Conservation (phyloP, 768 basidiomycete species). For the Suillus decipiens region DNA sequence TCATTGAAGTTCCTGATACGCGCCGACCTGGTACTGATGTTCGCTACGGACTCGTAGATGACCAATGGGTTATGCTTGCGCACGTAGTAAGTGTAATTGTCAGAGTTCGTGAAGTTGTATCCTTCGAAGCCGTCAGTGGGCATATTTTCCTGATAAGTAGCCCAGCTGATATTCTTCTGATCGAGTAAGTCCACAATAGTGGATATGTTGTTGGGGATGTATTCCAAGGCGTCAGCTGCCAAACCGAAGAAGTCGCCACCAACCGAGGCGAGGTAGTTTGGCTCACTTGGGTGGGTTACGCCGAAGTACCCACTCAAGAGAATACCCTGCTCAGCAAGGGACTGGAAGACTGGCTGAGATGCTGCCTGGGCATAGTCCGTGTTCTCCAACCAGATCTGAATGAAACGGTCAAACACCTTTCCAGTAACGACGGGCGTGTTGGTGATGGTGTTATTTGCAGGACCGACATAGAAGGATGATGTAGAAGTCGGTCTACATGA, state of each 20-base stretch:
- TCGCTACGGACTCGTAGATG: constrained; percentile 52
- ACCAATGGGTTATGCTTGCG: constrained; percentile 60
- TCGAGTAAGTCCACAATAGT: constrained; percentile 64
- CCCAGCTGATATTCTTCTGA: constrained; percentile 57
- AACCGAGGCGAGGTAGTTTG: constrained; percentile 52
- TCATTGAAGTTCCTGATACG: constrained; percentile 63
- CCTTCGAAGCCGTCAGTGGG: constrained; percentile 49
- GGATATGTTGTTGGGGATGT: constrained; percentile 49
- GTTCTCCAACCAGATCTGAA: constrained; percentile 65
- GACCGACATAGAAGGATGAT: constrained; percentile 44
- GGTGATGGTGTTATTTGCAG: constrained; percentile 44
- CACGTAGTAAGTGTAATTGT: constrained; percentile 50
- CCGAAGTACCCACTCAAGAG: constrained; percentile 46
- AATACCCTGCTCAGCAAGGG: constrained; percentile 52
- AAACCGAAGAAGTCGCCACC: constrained; percentile 59
- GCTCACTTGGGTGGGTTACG: constrained; percentile 61
- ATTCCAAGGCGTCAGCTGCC: constrained; percentile 37
- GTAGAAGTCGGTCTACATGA: constrained; percentile 27
- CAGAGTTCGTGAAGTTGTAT: constrained; percentile 34
- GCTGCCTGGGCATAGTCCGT: constrained; percentile 47
- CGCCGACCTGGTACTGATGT: constrained; percentile 39
- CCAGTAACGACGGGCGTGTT: constrained; percentile 42
- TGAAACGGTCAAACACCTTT: constrained; percentile 48
- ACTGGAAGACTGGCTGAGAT: constrained; percentile 30
- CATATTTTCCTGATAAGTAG: constrained; percentile 61